Evolutionary conservation across 1,139 yeast species (phyloP).

Genomic region (Zygosaccharomyces pseudobailii): DNA sequence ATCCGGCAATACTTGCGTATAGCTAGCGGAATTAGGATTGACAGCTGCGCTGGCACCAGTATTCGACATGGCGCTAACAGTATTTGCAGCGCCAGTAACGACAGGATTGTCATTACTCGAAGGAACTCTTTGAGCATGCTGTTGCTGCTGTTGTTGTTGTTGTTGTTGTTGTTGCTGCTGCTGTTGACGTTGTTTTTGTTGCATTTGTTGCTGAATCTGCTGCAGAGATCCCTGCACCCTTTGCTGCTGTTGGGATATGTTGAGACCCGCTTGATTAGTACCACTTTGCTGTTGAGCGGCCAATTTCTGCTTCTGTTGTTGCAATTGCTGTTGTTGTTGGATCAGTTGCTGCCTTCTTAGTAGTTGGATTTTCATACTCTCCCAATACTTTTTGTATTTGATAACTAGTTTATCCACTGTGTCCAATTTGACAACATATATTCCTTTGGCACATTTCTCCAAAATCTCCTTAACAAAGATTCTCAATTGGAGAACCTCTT

Average conservation of each 20-base stretch:
- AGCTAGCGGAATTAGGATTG: slow-evolving; percentile 1
- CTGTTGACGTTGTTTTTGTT: slow-evolving; percentile 23
- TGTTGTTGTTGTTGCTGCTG: slow-evolving; percentile 23
- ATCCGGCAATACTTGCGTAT: slow-evolving; percentile 9
- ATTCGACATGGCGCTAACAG: slow-evolving; percentile 14
- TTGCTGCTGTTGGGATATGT: slow-evolving; percentile 19
- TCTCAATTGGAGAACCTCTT: slow-evolving; percentile 71
- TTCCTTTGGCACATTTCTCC: slow-evolving; percentile 60
- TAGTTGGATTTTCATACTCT: slow-evolving; percentile 58
- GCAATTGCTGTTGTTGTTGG: slow-evolving; percentile 32
- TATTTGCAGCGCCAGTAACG: slow-evolving; percentile 10
- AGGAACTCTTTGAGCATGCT: slow-evolving; percentile 6
- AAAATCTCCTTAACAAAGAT: slow-evolving; percentile 72
- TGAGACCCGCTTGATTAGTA: slow-evolving; percentile 18
- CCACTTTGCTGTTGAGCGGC: slow-evolving; percentile 21
- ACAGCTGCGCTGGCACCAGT: not conserved
- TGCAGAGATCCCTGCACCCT: slow-evolving; percentile 25
- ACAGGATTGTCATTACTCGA: slow-evolving; percentile 3
- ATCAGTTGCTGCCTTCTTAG: slow-evolving; percentile 38
- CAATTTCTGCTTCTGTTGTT: slow-evolving; percentile 20
- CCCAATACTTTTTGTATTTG: slow-evolving; percentile 71
- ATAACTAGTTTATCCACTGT: slow-evolving; percentile 63
- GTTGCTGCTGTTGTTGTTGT: slow-evolving; percentile 18
- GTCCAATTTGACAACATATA: slow-evolving; percentile 61
- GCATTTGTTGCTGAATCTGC: slow-evolving; percentile 26